phyloP scores from a whole-genome alignment of 1,284 basidiomycete genomes.

The Albatrellus sp. region DNA sequence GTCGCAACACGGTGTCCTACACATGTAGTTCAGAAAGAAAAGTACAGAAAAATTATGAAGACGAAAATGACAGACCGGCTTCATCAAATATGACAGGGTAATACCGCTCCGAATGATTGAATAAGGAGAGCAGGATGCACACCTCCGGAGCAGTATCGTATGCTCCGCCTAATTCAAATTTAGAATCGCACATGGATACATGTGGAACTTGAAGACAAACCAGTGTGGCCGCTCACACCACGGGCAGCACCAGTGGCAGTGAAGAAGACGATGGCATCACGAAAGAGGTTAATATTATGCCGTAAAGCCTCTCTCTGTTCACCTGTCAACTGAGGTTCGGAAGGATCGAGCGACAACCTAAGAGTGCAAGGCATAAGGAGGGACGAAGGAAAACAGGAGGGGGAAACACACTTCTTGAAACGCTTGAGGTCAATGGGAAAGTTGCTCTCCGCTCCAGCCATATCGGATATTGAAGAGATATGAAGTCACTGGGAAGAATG shows the following conservation, averaged over 20 bases:
- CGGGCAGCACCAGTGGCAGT: slow-evolving; percentile 72
- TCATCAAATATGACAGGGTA: slow-evolving; percentile 65
- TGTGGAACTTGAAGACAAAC: slow-evolving; percentile 18
- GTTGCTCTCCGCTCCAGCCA: slow-evolving; percentile 26
- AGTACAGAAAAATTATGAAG: not conserved
- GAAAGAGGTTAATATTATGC: slow-evolving; percentile 64
- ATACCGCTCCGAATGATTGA: slow-evolving; percentile 51
- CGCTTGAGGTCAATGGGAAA: slow-evolving; percentile 70
- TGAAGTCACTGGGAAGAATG: not conserved
- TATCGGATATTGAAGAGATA: slow-evolving; percentile 14
- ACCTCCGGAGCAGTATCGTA: slow-evolving; percentile 81
- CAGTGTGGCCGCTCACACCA: slow-evolving; percentile 76
- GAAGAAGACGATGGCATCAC: slow-evolving; percentile 75
- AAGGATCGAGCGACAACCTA: slow-evolving; percentile 62
- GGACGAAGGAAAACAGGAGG: not conserved
- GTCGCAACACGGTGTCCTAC: slow-evolving; percentile 79
- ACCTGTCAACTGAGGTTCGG: slow-evolving; percentile 42
- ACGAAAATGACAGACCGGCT: slow-evolving; percentile 37
- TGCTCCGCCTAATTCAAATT: slow-evolving; percentile 45
- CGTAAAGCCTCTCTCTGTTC: slow-evolving; percentile 48
- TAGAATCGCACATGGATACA: slow-evolving; percentile 1
- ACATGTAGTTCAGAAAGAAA: not conserved
- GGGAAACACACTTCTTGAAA: slow-evolving; percentile 48
- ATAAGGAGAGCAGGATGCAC: slow-evolving; percentile 58
- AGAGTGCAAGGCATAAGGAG: slow-evolving; percentile 6